Conservation (phyloP, 192 early-diverging fungal genomes). For the Gonapodya prolifera region DNA sequence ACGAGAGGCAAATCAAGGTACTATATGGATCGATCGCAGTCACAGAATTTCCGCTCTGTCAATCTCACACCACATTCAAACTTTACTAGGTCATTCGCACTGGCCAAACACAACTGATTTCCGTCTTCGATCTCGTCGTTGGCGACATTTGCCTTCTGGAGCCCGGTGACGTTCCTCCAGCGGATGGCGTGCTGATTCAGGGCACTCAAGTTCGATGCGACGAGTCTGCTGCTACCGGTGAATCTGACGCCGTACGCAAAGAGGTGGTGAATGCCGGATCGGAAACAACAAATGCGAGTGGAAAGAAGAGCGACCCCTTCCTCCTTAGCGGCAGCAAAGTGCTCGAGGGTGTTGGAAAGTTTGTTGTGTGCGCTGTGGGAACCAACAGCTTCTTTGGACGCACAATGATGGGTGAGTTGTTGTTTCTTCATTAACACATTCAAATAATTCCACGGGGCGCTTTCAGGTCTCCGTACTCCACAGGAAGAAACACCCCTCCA, state of each 20-base stretch:
- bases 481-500: slow-evolving; percentile 85
- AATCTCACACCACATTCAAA: neutral
- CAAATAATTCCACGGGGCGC: neutral
- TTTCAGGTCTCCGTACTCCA: slow-evolving; percentile 62
- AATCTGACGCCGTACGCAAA: slow-evolving; percentile 77
- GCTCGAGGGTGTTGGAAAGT: slow-evolving; percentile 72
- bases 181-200: slow-evolving; percentile 74
- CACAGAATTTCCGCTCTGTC: neutral
- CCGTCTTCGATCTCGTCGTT: slow-evolving; percentile 59
- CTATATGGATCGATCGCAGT: neutral
- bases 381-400: slow-evolving; percentile 80
- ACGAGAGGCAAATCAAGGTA: slow-evolving; percentile 30
- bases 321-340: slow-evolving; percentile 89
- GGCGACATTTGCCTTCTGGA: slow-evolving; percentile 81
- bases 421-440: neutral
- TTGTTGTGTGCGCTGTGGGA: slow-evolving; percentile 76
- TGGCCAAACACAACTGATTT: slow-evolving; percentile 4
- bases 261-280: slow-evolving; percentile 4
- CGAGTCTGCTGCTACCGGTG: slow-evolving; percentile 85
- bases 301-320: slow-evolving; percentile 40
- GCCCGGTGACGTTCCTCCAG: slow-evolving; percentile 87
- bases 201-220: slow-evolving; percentile 64
- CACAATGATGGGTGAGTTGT: slow-evolving; percentile 48
- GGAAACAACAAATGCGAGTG: neutral
- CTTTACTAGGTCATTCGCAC: slow-evolving; percentile 6